Conservation (phyloP, 2,329 filamentous ascomycete genomes). For the Trichophaea hybrida region DNA sequence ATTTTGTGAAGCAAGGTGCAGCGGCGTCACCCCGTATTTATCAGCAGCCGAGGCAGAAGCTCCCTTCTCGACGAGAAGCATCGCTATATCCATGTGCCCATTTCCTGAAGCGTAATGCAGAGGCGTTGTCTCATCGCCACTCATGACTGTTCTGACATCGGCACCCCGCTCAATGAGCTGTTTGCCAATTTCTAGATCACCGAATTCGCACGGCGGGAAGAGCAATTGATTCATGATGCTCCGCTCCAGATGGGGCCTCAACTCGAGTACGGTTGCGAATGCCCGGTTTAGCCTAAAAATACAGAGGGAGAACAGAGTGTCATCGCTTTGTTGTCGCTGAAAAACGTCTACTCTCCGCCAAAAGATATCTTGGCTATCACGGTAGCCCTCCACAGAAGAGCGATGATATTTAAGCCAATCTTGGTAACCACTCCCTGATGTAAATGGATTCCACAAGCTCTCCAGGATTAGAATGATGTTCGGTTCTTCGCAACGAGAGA, state of each 20-base stretch:
- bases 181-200: background rate
- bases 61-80: background rate
- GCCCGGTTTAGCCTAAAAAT: background rate
- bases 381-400: background rate
- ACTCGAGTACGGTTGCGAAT: background rate
- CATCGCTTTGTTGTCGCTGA: background rate
- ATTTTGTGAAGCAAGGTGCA: conserved; percentile 26
- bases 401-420: background rate
- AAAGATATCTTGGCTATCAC: background rate
- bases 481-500: background rate
- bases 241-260: background rate
- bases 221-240: background rate
- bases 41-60: background rate
- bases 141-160: background rate
- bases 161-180: background rate
- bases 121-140: background rate
- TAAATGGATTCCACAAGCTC: background rate
- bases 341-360: background rate
- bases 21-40: conserved; percentile 10
- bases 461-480: too few species aligned
- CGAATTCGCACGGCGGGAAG: background rate
- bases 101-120: background rate
- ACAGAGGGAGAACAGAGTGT: background rate
- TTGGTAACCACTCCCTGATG: background rate
- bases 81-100: background rate